Percentiles rank a stretch among this genome's conserved stretches.
phyloP scores from a whole-genome alignment of 371 early-diverging fungal genomes.

The Umbelopsis sp. region DNA sequence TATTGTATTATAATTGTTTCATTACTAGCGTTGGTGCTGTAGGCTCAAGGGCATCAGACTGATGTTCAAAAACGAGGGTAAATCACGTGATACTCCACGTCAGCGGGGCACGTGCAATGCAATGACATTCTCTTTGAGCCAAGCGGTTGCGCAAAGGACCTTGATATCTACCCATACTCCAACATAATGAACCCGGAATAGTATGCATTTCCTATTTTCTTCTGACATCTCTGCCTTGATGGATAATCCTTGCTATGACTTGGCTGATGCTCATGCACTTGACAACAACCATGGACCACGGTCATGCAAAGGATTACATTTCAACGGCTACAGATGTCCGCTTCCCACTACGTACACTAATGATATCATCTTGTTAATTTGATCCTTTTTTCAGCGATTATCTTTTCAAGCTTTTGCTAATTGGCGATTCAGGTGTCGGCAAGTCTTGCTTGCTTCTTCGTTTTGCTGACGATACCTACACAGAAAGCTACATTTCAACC shows the following conservation, averaged over 20 bases:
- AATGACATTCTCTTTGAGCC: background rate
- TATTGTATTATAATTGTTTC: too few relatives aligned
- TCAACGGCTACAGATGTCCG: background rate
- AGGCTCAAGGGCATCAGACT: too few relatives aligned
- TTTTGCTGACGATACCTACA: slow-evolving; percentile 99
- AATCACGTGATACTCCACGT: slow-evolving; percentile 9
- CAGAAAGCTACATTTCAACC: slow-evolving; percentile 97
- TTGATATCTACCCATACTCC: slow-evolving; percentile 12
- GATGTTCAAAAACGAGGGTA: too few relatives aligned
- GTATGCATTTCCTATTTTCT: background rate
- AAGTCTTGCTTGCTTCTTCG: slow-evolving; percentile 98
- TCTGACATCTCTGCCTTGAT: background rate
- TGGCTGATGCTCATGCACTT: background rate
- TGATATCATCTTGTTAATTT: slow-evolving; percentile 15
- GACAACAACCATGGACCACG: background rate
- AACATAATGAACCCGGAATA: slow-evolving; percentile 19
- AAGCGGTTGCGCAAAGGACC: slow-evolving; percentile 1
- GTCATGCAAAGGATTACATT: background rate
- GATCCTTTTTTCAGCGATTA: slow-evolving; percentile 75
- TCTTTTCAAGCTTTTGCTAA: slow-evolving; percentile 98
- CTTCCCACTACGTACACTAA: slow-evolving; percentile 5
- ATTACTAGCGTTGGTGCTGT: too few relatives aligned
- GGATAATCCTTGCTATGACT: background rate
- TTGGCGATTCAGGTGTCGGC: slow-evolving; percentile 99
- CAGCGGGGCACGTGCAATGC: slow-evolving; percentile 16